Evolutionary conservation across 208 protist species (phyloP).

Genomic region (Vickermania spadyakhi): DNA sequence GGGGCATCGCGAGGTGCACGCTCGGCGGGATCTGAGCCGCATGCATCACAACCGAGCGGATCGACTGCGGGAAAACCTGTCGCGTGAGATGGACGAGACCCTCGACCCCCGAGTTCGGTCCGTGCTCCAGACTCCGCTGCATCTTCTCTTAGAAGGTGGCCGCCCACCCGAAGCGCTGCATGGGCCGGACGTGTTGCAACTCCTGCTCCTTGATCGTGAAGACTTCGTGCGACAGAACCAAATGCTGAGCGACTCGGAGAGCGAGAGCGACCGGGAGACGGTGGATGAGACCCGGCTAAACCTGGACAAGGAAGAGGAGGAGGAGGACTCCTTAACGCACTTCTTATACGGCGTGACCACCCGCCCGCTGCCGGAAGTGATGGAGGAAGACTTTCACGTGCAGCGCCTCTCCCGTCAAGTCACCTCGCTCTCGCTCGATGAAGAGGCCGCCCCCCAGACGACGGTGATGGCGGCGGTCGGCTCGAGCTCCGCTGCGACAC

Average conservation of each 20-base stretch:
- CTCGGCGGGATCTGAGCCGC: slow-evolving; percentile 7
- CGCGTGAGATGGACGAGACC: slow-evolving; percentile 11
- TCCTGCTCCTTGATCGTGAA: slow-evolving; percentile 28
- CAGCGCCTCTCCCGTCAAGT: background rate
- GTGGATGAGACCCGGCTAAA: background rate
- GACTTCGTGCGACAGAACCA: slow-evolving; percentile 6
- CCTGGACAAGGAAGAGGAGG: background rate
- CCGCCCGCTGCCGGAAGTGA: background rate
- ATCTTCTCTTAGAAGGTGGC: slow-evolving; percentile 21
- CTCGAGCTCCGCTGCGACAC: background rate
- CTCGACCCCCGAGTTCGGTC: slow-evolving; percentile 12
- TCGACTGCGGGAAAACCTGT: background rate
- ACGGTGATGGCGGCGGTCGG: background rate
- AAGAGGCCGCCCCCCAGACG: background rate
- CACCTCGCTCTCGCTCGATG: background rate
- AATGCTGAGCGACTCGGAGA: background rate
- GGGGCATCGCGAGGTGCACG: slow-evolving; percentile 15
- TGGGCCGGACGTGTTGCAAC: slow-evolving; percentile 42
- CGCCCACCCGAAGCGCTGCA: slow-evolving; percentile 20
- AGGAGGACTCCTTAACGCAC: background rate
- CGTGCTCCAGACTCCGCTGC: slow-evolving; percentile 15
- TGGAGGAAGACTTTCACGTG: background rate
- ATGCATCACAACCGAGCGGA: background rate
- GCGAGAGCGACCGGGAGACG: slow-evolving; percentile 5
- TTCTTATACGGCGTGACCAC: background rate